A percentile compares a stretch with the other conserved stretches of the same genome.
Evolutionary conservation across 768 basidiomycete species (phyloP).

Genomic region (Naganishia randhawae): DNA sequence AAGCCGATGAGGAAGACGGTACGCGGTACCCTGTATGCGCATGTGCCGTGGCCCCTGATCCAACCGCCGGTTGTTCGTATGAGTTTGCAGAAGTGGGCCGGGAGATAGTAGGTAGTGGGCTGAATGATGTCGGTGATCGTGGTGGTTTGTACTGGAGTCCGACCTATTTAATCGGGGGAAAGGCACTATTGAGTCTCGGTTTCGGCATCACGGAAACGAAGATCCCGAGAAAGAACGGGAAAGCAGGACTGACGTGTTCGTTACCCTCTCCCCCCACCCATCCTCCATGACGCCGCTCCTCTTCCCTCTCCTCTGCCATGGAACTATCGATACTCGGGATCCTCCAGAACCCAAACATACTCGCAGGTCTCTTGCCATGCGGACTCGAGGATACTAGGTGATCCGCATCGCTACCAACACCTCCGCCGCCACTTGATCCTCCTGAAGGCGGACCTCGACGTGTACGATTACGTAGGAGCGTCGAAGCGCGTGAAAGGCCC

Average conservation of each 20-base stretch:
- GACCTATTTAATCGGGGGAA: too few relatives aligned
- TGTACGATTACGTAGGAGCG: slow-evolving; percentile 4
- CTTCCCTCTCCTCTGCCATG: slow-evolving; percentile 3
- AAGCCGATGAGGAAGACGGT: slow-evolving; percentile 3
- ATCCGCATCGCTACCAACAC: not conserved
- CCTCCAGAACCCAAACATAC: slow-evolving; percentile 27
- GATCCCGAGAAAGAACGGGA: not conserved
- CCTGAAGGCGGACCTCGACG: not conserved
- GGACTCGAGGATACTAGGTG: not conserved
- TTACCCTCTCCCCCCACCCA: slow-evolving; percentile 9
- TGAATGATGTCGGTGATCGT: slow-evolving; percentile 5
- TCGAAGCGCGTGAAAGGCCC: slow-evolving; percentile 16
- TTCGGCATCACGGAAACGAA: too few relatives aligned
- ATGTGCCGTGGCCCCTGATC: not conserved
- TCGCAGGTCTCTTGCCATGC: too few relatives aligned
- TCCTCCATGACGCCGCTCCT: not conserved
- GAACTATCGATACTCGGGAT: slow-evolving; percentile 18
- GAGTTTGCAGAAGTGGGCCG: slow-evolving; percentile 25
- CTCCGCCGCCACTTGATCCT: not conserved
- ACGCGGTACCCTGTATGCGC: not conserved
- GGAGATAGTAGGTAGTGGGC: not conserved
- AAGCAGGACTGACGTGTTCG: slow-evolving; percentile 9
- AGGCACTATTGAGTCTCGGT: too few relatives aligned
- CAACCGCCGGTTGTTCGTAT: not conserved
- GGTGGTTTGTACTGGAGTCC: slow-evolving; percentile 16